phyloP scores from a whole-genome alignment of 2,329 filamentous ascomycete genomes.

The Hypoxylon sp. region DNA sequence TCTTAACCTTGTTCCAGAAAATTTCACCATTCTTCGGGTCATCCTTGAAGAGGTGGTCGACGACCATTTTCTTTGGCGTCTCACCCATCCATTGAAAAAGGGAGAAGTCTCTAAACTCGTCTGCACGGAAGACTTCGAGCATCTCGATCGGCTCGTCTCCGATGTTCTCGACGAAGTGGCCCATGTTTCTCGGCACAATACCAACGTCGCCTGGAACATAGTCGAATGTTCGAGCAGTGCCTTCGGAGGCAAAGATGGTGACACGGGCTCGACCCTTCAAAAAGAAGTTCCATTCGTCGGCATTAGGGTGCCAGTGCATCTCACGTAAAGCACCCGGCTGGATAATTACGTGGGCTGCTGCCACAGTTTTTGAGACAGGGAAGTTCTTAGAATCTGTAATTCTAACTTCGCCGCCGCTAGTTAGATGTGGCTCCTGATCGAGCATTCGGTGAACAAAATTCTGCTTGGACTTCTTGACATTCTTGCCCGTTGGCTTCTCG shows the following conservation, averaged over 20 bases:
- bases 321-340: conserved; percentile 80
- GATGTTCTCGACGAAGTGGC: conserved; percentile 86
- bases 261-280: conserved; percentile 79
- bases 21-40: conserved; percentile 73
- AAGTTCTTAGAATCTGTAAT: conserved; percentile 85
- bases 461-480: conserved; percentile 76
- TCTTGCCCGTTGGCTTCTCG: conserved; percentile 72
- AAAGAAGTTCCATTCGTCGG: conserved; percentile 88
- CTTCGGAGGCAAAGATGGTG: conserved; percentile 80
- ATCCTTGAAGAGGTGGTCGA: conserved; percentile 76
- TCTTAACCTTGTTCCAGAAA: conserved; percentile 74
- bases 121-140: conserved; percentile 80
- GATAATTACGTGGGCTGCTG: conserved; percentile 80
- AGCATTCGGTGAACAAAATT: conserved; percentile 81
- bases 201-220: conserved; percentile 82
- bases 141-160: conserved; percentile 83
- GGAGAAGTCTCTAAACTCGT: conserved; percentile 80
- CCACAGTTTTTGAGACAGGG: conserved; percentile 79
- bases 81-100: conserved; percentile 83
- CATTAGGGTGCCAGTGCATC: conserved; percentile 87
- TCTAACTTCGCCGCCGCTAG: conserved; percentile 78
- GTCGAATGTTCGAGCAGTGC: conserved; percentile 80
- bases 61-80: conserved; percentile 76
- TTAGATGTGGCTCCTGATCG: conserved; percentile 75
- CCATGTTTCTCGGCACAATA: conserved; percentile 83